Evolutionary conservation across 495 filamentous ascomycete species (phyloP), one percentile per base, ranked within the genome.

Genomic region (Annulohypoxylon stygium): DNA sequence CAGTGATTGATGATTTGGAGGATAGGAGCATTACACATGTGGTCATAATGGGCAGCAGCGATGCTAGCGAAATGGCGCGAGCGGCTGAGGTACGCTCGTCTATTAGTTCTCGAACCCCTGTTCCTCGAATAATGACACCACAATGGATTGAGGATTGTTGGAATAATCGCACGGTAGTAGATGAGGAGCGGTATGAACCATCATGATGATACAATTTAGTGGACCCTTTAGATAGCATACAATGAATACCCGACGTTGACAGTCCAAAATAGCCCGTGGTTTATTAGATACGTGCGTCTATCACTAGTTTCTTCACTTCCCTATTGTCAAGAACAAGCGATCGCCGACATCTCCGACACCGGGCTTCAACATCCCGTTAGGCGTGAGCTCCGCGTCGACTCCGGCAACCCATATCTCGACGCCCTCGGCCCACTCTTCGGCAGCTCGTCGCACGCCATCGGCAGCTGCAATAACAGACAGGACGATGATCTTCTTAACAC

Each of bases 281-380:
- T 39, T 50, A 62, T 26, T 51, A 11, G 57, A 62, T 62, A 36
- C 30, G 8, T 57, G 25, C 4, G 53, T 55, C 34, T 59, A 62
- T 63, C 63, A 20, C 59, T 36, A 34, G 55, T 23, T 30, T 66
- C 58, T 58, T 73, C 88, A 97, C 81, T 98, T 98, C 30, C 95
- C 95, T 82, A 95, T 89, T 0, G 95, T 97, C 81, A 97, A 87
- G 84, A 95, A 98, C 80, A 98, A 82, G 63, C 95, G 84, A 84
- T 98, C 95, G 5, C 95, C 95, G 69, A 97, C 92, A 86, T 97
- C 95, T 0, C 94, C 94, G 70, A 97, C 76, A 0, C 95, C 95
- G 2, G 95, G 95, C 80, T 90, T 92, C 79, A 98, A 90, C 95
- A 97, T 97, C 2, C 95, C 95, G 61, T 83, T 86, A 30, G 88